Evolutionary conservation across 108 stramenopile genomes (phyloP).

Genomic region (Skeletonema marinoi): DNA sequence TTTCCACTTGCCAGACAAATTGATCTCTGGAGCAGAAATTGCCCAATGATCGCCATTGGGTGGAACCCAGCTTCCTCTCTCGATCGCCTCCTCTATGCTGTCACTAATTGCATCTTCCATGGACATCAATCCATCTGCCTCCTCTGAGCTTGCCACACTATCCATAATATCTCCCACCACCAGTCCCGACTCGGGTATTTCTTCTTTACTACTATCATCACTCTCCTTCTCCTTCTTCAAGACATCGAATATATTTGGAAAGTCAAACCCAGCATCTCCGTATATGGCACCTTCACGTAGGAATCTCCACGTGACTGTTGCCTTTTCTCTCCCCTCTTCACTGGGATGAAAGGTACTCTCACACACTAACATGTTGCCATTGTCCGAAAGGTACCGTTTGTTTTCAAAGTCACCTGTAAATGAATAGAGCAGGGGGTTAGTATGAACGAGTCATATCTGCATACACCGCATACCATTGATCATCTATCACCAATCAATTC

Average conservation of each 20-base stretch:
- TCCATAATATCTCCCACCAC: constrained; percentile 26
- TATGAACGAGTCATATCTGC: background rate
- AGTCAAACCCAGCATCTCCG: constrained; percentile 36
- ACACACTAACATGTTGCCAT: constrained; percentile 62
- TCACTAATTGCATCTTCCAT: background rate
- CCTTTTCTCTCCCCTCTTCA: constrained; percentile 44
- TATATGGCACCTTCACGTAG: constrained; percentile 48
- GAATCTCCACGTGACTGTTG: constrained; percentile 48
- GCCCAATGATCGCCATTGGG: constrained; percentile 73
- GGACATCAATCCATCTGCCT: constrained; percentile 1
- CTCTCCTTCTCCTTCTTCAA: constrained; percentile 13
- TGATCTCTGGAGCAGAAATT: constrained; percentile 52
- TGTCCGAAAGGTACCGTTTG: constrained; percentile 59
- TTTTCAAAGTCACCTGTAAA: constrained; percentile 65
- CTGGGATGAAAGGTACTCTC: constrained; percentile 74
- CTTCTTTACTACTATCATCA: background rate
- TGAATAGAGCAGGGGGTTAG: background rate
- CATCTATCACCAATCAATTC: background rate
- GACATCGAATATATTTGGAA: constrained; percentile 46
- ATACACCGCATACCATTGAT: background rate
- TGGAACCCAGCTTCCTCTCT: constrained; percentile 36
- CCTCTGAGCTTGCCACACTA: constrained; percentile 14
- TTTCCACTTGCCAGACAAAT: constrained; percentile 78
- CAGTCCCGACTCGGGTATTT: background rate
- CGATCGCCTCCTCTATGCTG: constrained; percentile 14